phyloP scores from a whole-genome alignment of 345 rosid species.

The Cardamine chenopodiifolia region DNA sequence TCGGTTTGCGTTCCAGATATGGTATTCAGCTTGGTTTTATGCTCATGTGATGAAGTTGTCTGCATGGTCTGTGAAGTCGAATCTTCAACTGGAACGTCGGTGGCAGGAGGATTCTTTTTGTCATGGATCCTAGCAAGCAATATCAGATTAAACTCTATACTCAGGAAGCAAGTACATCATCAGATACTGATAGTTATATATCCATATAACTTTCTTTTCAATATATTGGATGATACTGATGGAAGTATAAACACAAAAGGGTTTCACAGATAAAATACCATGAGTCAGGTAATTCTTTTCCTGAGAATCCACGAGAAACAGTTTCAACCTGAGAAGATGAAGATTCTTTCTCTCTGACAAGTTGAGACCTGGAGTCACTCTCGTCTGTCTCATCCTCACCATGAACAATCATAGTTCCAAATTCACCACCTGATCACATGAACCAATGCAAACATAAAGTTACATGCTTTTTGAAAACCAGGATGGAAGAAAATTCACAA shows the following conservation, averaged over 20 bases:
- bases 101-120: slow-evolving; percentile 44
- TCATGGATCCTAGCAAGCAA: slow-evolving; percentile 51
- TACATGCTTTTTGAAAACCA: slow-evolving; percentile 11
- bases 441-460: slow-evolving; percentile 20
- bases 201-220: slow-evolving; percentile 1
- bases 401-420: slow-evolving; percentile 81
- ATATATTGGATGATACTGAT: neutral
- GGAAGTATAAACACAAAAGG: neutral
- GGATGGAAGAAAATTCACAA: slow-evolving; percentile 2
- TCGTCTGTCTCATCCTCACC: slow-evolving; percentile 56
- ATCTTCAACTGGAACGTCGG: slow-evolving; percentile 45
- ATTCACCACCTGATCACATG: slow-evolving; percentile 58
- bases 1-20: slow-evolving; percentile 47
- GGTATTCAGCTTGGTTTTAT: slow-evolving; percentile 47
- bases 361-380: slow-evolving; percentile 38
- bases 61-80: slow-evolving; percentile 37
- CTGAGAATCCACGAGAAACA: slow-evolving; percentile 45
- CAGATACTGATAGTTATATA: slow-evolving; percentile 4
- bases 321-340: slow-evolving; percentile 45
- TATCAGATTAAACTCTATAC: slow-evolving; percentile 14
- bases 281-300: slow-evolving; percentile 42
- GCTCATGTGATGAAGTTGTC: slow-evolving; percentile 43
- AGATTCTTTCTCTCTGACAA: slow-evolving; percentile 43
- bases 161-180: slow-evolving; percentile 15
- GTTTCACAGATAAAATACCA: slow-evolving; percentile 45